These are phyloP conservation scores for Pouteria campechiana DNA, from an alignment of 179 eudicot genomes.

Conservation along the genomic window DNA sequence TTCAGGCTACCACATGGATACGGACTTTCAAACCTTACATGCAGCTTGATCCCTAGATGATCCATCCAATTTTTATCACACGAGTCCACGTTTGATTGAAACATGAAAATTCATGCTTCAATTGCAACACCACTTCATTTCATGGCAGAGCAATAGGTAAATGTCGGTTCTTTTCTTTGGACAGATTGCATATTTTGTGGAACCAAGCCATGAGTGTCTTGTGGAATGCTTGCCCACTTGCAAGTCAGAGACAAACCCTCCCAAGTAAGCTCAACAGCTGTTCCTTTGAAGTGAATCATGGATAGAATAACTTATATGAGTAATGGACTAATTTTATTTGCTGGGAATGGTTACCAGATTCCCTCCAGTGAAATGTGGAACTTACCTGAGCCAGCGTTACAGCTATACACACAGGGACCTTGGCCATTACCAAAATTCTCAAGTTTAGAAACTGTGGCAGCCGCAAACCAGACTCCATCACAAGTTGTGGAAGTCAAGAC, in stretches of 20 bases:
- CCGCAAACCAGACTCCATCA: no score
- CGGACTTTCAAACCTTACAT: not conserved
- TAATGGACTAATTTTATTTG: not conserved
- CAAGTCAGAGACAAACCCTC: conserved; percentile 69
- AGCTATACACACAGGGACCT: conserved; percentile 63
- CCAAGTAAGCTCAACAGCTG: conserved; percentile 41
- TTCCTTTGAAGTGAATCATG: no score
- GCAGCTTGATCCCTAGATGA: not conserved
- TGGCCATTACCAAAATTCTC: conserved; percentile 24
- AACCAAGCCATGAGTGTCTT: conserved; percentile 71
- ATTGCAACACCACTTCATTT: not conserved
- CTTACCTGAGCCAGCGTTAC: conserved; percentile 67
- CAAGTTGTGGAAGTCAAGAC: no score
- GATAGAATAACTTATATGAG: not conserved
- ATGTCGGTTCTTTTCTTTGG: not conserved
- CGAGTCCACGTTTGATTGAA: not conserved
- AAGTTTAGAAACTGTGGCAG: not conserved
- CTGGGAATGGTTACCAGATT: no score
- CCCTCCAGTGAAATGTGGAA: conserved; percentile 56
- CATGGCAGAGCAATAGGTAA: not conserved
- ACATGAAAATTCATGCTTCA: no score
- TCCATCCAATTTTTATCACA: no score
- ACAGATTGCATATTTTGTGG: conserved; percentile 82
- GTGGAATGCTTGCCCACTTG: conserved; percentile 90
- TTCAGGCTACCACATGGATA: not conserved